These are phyloP conservation scores for Gossypium turneri DNA, from an alignment of 345 rosid species.

Conservation along the genomic window DNA sequence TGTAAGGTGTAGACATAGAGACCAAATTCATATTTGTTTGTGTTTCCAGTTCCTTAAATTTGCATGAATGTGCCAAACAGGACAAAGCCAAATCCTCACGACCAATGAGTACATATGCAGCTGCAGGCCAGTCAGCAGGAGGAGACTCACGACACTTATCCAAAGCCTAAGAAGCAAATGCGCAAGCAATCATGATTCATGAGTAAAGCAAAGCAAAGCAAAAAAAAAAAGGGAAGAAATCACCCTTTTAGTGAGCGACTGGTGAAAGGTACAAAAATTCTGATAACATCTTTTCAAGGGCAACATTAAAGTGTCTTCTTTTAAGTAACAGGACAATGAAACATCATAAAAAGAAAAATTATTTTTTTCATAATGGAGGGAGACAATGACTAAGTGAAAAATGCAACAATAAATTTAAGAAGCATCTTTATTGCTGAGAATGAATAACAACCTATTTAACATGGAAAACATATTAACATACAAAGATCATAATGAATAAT, in stretches of 20 bases:
- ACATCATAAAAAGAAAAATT: background rate
- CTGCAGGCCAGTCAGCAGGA: constrained; percentile 90
- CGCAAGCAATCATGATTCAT: constrained; percentile 22
- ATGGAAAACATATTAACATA: background rate
- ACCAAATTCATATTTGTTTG: constrained; percentile 53
- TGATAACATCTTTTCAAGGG: background rate
- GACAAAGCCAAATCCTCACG: constrained; percentile 89
- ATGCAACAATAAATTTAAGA: background rate
- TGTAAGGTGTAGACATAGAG: constrained; percentile 86
- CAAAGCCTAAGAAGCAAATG: constrained; percentile 56
- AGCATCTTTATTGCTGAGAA: background rate
- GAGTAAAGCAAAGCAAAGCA: background rate
- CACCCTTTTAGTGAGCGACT: background rate
- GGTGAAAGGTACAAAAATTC: background rate
- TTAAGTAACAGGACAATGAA: constrained; percentile 1
- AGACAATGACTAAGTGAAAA: background rate
- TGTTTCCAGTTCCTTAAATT: constrained; percentile 54
- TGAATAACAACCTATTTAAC: background rate
- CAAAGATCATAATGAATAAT: background rate
- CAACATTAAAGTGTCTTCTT: background rate
- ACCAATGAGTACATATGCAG: constrained; percentile 90
- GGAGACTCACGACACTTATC: constrained; percentile 92
- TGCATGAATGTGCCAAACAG: constrained; percentile 40
- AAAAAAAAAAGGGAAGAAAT: background rate
- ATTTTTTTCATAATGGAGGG: background rate